Evolutionary conservation across 208 protist genomes (phyloP).

Genomic region (Lotmaria passim): DNA sequence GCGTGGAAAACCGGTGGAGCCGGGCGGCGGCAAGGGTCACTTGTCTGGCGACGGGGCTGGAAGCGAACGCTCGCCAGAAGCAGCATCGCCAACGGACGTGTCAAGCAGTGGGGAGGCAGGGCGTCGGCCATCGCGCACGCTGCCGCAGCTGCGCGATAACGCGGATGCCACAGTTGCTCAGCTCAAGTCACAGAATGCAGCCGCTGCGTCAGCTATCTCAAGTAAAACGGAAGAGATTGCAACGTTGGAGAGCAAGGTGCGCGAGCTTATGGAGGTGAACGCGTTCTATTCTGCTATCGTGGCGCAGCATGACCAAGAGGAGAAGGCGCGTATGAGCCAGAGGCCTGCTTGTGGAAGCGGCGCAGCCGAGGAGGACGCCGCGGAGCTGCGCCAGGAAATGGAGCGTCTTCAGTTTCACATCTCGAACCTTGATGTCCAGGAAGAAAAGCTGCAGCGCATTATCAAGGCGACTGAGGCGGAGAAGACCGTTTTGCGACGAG

Average conservation of each 20-base stretch:
- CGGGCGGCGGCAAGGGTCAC: conserved; percentile 9
- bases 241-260: conserved; percentile 58
- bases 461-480: conserved; percentile 42
- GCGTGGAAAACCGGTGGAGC: conserved; percentile 9
- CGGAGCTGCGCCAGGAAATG: conserved; percentile 23
- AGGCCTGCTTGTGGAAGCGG: neutral
- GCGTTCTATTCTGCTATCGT: conserved; percentile 84
- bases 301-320: conserved; percentile 68
- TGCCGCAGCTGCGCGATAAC: conserved; percentile 10
- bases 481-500: conserved; percentile 32
- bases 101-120: conserved; percentile 2
- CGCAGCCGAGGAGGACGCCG: conserved; percentile 22
- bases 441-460: conserved; percentile 49
- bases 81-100: neutral
- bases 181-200: conserved; percentile 23
- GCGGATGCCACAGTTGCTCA: neutral
- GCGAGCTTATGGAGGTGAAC: conserved; percentile 82
- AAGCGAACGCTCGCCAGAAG: conserved; percentile 5
- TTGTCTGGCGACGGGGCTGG: conserved; percentile 1
- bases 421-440: conserved; percentile 36
- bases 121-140: conserved; percentile 12
- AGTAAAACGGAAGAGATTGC: conserved; percentile 69
- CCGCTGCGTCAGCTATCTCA: conserved; percentile 31
- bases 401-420: conserved; percentile 43
- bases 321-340: conserved; percentile 39